Evolutionary conservation across 2,329 filamentous ascomycete genomes (phyloP), one percentile per base, ranked within the genome.

Genomic region (Chaetomium sp.): DNA sequence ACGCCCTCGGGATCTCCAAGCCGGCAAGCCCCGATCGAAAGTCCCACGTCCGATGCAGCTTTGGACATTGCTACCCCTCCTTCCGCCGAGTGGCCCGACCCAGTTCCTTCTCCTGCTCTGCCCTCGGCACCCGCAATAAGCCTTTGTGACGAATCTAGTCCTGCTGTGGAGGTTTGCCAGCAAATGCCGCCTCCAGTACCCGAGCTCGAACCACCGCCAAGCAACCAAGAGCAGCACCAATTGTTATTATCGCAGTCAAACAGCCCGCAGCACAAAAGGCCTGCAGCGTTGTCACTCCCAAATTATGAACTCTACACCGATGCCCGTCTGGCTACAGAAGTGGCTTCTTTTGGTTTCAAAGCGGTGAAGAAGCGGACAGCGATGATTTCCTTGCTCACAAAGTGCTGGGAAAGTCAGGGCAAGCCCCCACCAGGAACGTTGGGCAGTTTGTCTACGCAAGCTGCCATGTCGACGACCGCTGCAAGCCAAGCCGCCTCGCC

Each of bases 261-360:
- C 48, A 61, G 54, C 11, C 56, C 62, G 5, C 49, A 40, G 0
- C 55, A 50, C 14, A 40, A 14, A 7, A 42, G 47, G 35, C 44
- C 48, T 1, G 44, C 54, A 9, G 40, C 9, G 5, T 62, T 56
- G 1, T 53, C 63, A 14, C 70, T 67, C 48, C 86, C 87, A 2
- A 78, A 80, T 9, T 91, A 80, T 58, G 76, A 79, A 42, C 70
- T 79, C 0, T 84, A 81, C 56, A 84, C 84, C 3, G 84, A 86
- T 58, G 70, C 76, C 7, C 80, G 87, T 56, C 72, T 91, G 12
- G 73, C 81, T 2, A 80, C 77, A 54, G 78, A 86, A 64, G 72
- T 91, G 45, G 72, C 78, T 5, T 74, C 76, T 0, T 90, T 84
- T 64, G 86, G 86, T 0, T 91, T 91, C 70, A 91, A 91, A 66